Percentiles rank a stretch among this genome's conserved stretches.
Evolutionary conservation across 257 asterid genomes (phyloP).

Genomic region (Scutellaria barbata): DNA sequence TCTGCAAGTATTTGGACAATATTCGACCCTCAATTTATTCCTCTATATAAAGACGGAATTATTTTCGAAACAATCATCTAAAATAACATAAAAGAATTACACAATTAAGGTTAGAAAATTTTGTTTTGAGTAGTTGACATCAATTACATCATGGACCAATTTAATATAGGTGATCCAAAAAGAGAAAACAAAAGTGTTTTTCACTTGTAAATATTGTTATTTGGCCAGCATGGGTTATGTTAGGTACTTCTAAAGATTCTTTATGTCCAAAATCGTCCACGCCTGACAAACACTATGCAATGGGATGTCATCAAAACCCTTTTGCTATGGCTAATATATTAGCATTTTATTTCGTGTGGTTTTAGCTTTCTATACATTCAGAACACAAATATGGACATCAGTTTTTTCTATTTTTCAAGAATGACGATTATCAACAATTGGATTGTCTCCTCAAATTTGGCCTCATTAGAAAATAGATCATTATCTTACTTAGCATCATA

Average conservation of each 20-base stretch:
- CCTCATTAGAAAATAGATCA: too few species aligned
- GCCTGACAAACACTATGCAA: slow-evolving; percentile 11
- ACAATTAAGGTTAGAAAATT: neutral
- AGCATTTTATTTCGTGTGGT: slow-evolving; percentile 15
- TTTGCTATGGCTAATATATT: neutral
- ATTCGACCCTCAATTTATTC: too few species aligned
- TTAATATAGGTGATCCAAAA: slow-evolving; percentile 3
- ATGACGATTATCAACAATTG: neutral
- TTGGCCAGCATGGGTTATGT: slow-evolving; percentile 31
- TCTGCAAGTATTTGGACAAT: too few species aligned
- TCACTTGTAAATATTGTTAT: neutral
- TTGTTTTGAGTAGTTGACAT: slow-evolving; percentile 8
- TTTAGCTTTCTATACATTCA: slow-evolving; percentile 32
- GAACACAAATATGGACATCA: neutral
- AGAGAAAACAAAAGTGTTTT: slow-evolving; percentile 23
- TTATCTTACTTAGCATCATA: too few species aligned
- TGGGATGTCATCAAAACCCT: slow-evolving; percentile 22
- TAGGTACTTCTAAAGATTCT: slow-evolving; percentile 26
- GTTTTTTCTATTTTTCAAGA: neutral
- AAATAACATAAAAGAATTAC: too few species aligned
- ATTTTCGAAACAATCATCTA: too few species aligned
- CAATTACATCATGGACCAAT: slow-evolving; percentile 31
- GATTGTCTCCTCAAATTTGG: too few species aligned
- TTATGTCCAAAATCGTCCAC: slow-evolving; percentile 33
- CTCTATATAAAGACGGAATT: too few species aligned